Evolutionary conservation across 352 stramenopile species (phyloP).

Genomic region (Phytophthora syringae): DNA sequence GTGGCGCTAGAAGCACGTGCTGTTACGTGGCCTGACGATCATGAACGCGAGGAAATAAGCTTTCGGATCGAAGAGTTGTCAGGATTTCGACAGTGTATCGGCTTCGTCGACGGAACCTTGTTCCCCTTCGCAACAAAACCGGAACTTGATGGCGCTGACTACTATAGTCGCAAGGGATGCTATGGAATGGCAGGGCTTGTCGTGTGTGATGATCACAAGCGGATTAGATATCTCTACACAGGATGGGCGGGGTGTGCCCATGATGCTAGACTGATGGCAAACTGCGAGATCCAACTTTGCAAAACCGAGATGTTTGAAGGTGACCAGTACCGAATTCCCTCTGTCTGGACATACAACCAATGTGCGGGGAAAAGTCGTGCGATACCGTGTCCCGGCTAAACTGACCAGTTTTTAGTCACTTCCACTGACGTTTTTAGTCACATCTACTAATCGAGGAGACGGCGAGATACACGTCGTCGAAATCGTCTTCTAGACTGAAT

Average conservation of each 20-base stretch:
- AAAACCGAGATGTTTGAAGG: constrained; percentile 12
- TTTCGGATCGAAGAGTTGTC: neutral
- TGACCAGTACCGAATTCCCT: no score
- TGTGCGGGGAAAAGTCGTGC: no score
- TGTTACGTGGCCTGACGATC: constrained; percentile 1
- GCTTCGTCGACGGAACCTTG: constrained; percentile 23
- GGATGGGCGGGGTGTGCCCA: neutral
- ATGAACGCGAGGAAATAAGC: neutral
- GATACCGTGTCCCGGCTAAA: no score
- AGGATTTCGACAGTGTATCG: constrained; percentile 20
- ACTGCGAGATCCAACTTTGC: constrained; percentile 6
- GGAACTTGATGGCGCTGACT: constrained; percentile 19
- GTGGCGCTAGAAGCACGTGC: neutral
- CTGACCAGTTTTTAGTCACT: no score
- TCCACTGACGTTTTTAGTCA: no score
- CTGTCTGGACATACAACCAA: no score
- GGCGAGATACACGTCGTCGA: no score
- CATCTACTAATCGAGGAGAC: no score
- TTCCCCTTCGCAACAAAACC: constrained; percentile 16
- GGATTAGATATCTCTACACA: neutral
- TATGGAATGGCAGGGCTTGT: constrained; percentile 6
- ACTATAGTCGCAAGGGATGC: constrained; percentile 24
- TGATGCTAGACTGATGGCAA: constrained; percentile 6
- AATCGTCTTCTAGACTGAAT: no score
- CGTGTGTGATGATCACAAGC: neutral